Evolutionary conservation across 169 alveolate genomes (phyloP).

Genomic region (Plasmodium sp.): DNA sequence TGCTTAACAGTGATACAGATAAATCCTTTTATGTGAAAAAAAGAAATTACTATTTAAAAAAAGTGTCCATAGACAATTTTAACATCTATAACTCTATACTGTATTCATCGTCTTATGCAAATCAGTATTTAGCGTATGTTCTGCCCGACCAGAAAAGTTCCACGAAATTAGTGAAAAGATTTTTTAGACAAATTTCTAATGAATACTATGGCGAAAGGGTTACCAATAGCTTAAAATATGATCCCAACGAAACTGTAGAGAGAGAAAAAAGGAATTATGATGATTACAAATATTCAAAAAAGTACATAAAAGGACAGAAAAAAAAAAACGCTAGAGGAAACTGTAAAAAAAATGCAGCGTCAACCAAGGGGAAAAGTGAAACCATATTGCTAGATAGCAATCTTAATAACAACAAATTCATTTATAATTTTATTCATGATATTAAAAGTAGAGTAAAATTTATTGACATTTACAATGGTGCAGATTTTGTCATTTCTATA

Average conservation of each 20-base stretch:
- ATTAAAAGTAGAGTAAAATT: conserved; percentile 63
- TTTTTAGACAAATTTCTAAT: conserved; percentile 36
- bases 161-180: conserved; percentile 21
- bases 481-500: conserved; percentile 67
- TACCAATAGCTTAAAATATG: conserved; percentile 9
- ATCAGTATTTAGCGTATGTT: conserved; percentile 61
- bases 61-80: conserved; percentile 66
- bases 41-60: conserved; percentile 48
- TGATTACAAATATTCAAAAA: conserved; percentile 31
- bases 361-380: conserved; percentile 40
- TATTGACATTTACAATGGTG: conserved; percentile 56
- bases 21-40: conserved; percentile 54
- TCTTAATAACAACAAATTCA: conserved; percentile 43
- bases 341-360: conserved; percentile 14
- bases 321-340: conserved; percentile 19
- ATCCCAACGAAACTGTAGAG: conserved; percentile 23
- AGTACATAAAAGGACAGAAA: background rate
- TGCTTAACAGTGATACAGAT: conserved; percentile 37
- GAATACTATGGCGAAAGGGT: conserved; percentile 14
- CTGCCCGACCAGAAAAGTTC: conserved; percentile 38
- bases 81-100: conserved; percentile 57
- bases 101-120: conserved; percentile 64
- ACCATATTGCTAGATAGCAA: conserved; percentile 27
- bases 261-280: conserved; percentile 9
- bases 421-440: conserved; percentile 61